Evolutionary conservation across 805 yeast genomes (phyloP).

Genomic region (Clavispora asparagi): DNA sequence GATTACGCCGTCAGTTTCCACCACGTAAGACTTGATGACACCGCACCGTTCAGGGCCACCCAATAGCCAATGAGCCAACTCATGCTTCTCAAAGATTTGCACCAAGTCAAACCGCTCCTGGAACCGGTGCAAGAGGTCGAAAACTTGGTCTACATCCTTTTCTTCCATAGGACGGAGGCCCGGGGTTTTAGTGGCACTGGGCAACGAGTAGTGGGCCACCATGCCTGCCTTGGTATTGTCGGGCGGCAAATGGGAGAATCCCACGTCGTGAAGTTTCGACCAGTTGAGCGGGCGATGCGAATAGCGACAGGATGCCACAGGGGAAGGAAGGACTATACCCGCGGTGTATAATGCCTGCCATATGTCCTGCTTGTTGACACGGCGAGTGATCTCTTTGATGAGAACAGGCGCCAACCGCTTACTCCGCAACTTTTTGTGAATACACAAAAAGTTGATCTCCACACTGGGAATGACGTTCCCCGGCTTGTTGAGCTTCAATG

Average conservation of each 20-base stretch:
- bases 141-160: slow-evolving; percentile 63
- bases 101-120: slow-evolving; percentile 67
- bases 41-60: slow-evolving; percentile 41
- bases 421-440: slow-evolving; percentile 89
- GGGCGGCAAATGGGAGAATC: slow-evolving; percentile 77
- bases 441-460: slow-evolving; percentile 90
- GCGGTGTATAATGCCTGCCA: slow-evolving; percentile 98
- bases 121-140: slow-evolving; percentile 52
- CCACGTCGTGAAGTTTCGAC: slow-evolving; percentile 84
- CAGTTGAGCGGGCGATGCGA: slow-evolving; percentile 93
- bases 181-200: slow-evolving; percentile 41
- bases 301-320: slow-evolving; percentile 81
- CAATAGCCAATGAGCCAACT: slow-evolving; percentile 77
- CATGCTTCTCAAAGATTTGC: slow-evolving; percentile 64
- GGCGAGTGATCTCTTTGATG: slow-evolving; percentile 89
- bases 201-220: slow-evolving; percentile 57
- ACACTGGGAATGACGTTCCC: slow-evolving; percentile 52
- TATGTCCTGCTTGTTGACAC: slow-evolving; percentile 76
- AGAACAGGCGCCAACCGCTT: slow-evolving; percentile 92
- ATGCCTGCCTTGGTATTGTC: slow-evolving; percentile 61
- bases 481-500: slow-evolving; percentile 52
- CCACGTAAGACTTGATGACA: slow-evolving; percentile 76
- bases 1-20: slow-evolving; percentile 60
- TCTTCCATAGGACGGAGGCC: slow-evolving; percentile 56
- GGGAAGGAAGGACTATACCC: slow-evolving; percentile 89